Conservation (phyloP, 2,329 filamentous ascomycete species). For the Hymenoscyphus albidus region DNA sequence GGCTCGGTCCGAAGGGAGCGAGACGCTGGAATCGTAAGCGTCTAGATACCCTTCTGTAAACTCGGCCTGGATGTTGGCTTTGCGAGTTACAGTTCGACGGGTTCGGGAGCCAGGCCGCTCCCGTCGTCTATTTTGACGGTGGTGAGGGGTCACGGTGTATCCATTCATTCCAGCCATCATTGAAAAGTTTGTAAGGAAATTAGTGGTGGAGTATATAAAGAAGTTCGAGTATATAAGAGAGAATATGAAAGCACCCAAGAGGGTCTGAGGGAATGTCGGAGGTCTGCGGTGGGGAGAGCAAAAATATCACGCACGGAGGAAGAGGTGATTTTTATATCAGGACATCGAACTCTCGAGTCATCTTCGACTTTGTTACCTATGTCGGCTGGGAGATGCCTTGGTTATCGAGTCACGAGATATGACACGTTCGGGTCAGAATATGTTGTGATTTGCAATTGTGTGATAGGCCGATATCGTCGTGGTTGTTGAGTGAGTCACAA, state of each 20-base stretch:
- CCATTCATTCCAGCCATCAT: slow-evolving; percentile 25
- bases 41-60: slow-evolving; percentile 28
- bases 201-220: not conserved
- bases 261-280: slow-evolving; percentile 19
- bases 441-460: slow-evolving; percentile 7
- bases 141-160: slow-evolving; percentile 23
- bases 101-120: slow-evolving; percentile 33
- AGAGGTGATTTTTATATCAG: slow-evolving; percentile 22
- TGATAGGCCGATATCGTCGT: slow-evolving; percentile 11
- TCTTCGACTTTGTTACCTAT: not conserved
- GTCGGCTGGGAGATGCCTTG: slow-evolving; percentile 1
- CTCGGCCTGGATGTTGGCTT: slow-evolving; percentile 25
- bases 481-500: slow-evolving; percentile 4
- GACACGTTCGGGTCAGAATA: slow-evolving; percentile 3
- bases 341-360: not conserved
- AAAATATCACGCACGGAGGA: slow-evolving; percentile 12
- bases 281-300: slow-evolving; percentile 26
- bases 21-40: slow-evolving; percentile 26
- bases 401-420: slow-evolving; percentile 7
- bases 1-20: slow-evolving; percentile 28
- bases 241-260: slow-evolving; percentile 13
- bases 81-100: slow-evolving; percentile 30
- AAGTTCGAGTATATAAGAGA: slow-evolving; percentile 1
- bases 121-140: slow-evolving; percentile 32
- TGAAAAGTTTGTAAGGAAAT: not conserved